Percentiles rank a stretch among this genome's conserved stretches.
phyloP scores from a whole-genome alignment of 306 rosid genomes.

The Pyrus communis region DNA sequence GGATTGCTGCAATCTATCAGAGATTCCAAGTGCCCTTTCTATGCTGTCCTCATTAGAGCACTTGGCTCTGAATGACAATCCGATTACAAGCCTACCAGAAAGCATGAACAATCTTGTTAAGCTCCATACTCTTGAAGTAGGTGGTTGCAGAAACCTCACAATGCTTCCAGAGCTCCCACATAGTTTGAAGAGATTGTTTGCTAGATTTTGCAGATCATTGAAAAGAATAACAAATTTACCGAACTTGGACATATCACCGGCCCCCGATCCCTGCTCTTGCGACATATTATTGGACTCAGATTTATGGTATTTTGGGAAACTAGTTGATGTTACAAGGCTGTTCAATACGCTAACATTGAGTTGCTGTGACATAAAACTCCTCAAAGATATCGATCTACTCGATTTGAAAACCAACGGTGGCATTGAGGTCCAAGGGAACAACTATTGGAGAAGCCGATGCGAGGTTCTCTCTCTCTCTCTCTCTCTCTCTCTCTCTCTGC shows the following conservation, averaged over 20 bases:
- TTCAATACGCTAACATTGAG: background rate
- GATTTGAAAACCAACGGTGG: background rate
- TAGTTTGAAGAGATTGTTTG: background rate
- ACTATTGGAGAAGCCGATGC: no score
- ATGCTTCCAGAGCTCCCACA: background rate
- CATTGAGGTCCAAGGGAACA: background rate
- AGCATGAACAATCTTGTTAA: background rate
- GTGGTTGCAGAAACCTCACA: background rate
- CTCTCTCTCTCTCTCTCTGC: no score
- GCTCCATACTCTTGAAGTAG: background rate
- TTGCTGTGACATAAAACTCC: no score
- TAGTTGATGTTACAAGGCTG: background rate
- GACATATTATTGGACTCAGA: no score
- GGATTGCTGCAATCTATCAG: background rate
- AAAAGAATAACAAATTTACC: background rate
- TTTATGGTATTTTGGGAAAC: background rate
- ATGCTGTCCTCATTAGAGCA: background rate
- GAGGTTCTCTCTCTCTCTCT: no score
- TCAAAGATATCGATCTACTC: background rate
- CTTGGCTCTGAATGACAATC: background rate
- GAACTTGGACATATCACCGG: background rate
- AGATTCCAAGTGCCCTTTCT: background rate
- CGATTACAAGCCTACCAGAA: background rate
- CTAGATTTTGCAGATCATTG: background rate
- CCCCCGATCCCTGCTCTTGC: rapidly evolving